Base-by-base conservation (phyloP, 2,329 filamentous ascomycete genomes). In the Paecilomyces sp. region DNA sequence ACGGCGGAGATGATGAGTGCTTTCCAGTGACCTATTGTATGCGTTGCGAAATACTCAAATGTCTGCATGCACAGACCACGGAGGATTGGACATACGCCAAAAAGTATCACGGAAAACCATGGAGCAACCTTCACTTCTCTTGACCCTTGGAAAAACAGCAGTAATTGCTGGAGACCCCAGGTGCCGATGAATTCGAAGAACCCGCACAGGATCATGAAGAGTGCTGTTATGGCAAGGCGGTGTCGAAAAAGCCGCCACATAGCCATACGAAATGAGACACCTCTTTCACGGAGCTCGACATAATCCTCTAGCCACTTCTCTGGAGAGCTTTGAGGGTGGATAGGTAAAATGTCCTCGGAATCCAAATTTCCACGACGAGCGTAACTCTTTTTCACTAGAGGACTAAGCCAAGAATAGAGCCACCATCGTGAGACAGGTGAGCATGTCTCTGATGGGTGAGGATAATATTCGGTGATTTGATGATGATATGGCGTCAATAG, bases 21-120 rank as follows among this genome's bases (percentile, higher is more conserved):
- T 56, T 62, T 62, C 24, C 15, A 55, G 54, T 62, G 55, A 30
- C 61, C 61, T 56, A 62, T 62, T n/a, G 59, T 56, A 41, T 62
- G 61, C 1, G 61, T 62, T 24, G 61, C 58, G 34, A 53, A 60
- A 51, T 62, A 62, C 25, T 62, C 61, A 25, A 62, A 62, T 7
- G 59, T 62, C 33, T 62, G 61, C 61, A 62, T 62, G 47, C 61
- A 62, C 22, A 62, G 15, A 31, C 61, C 61, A 56, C 61, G 61
- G 24, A 62, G 18, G 28, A 62, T 62, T 22, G 61, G 61, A 28
- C 55, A 62, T 2, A 34, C 6, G 11, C 51, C 55, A 41, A 62
- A 62, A 18, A 62, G 22, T 15, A 56, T 5, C 15, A 62, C 47
- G 6, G 52, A 62, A 36, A 62, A 57, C 58, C 59, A 61, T 8